These are phyloP conservation scores for Gardenia jasminoides DNA, from an alignment of 257 asterid genomes.

Conservation along the genomic window DNA sequence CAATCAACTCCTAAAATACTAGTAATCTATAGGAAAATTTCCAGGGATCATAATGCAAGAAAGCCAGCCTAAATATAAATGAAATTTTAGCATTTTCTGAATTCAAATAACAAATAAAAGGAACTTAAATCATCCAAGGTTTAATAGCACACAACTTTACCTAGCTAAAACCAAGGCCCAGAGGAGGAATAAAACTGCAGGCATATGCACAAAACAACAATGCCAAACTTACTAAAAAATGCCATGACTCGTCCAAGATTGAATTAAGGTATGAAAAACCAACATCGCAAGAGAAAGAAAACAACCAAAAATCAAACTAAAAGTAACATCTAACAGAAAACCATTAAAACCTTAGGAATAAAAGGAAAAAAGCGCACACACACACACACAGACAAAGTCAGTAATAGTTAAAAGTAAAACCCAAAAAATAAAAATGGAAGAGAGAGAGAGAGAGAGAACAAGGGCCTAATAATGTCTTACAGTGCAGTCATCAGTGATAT, in stretches of 20 bases:
- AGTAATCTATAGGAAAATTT: not conserved
- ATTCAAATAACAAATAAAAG: not conserved
- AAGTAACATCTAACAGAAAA: no score
- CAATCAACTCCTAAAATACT: not conserved
- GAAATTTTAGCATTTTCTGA: not conserved
- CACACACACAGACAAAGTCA: not conserved
- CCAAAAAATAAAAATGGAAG: not conserved
- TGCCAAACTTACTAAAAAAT: not conserved
- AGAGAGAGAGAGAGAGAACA: not conserved
- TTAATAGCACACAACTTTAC: not conserved
- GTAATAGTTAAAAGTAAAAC: not conserved
- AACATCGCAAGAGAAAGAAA: not conserved
- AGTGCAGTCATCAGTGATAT: slow-evolving; percentile 78
- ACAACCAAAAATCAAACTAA: not conserved
- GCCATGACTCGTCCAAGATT: not conserved
- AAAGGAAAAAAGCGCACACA: not conserved
- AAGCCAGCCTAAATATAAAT: not conserved
- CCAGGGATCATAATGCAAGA: not conserved
- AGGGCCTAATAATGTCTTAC: slow-evolving; percentile 33
- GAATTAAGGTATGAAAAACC: not conserved
- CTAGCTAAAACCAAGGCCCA: not conserved
- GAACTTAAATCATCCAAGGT: not conserved
- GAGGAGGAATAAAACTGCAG: not conserved
- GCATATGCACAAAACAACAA: not conserved
- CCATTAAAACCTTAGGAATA: not conserved